Percentiles rank a stretch among this genome's conserved stretches.
Evolutionary conservation across 306 rosid species (phyloP).

Genomic region (Quercus robur): DNA sequence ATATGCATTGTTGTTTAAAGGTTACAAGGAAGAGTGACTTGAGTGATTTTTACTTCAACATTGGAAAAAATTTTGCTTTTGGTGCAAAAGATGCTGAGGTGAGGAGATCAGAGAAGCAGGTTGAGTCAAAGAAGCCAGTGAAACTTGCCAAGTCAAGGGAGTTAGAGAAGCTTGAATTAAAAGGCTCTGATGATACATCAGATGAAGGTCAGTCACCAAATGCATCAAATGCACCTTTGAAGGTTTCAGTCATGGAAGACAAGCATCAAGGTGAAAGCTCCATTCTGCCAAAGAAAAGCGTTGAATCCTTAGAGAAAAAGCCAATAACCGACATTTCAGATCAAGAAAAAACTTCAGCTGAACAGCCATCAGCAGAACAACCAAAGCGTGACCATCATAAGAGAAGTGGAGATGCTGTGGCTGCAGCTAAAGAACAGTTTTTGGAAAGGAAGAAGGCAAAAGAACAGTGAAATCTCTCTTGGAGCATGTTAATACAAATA

Average conservation of each 20-base stretch:
- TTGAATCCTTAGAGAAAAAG: conserved; percentile 24
- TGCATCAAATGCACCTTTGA: conserved; percentile 19
- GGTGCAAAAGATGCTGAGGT: conserved; percentile 54
- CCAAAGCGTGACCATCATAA: conserved; percentile 65
- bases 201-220: conserved; percentile 18
- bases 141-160: conserved; percentile 12
- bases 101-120: conserved; percentile 35
- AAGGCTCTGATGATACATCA: conserved; percentile 11
- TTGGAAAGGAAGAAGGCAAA: conserved; percentile 73
- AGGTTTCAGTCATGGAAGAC: conserved; percentile 27
- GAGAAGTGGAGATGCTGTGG: conserved; percentile 64
- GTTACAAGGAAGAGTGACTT: conserved; percentile 90
- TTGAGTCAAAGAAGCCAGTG: conserved; percentile 36
- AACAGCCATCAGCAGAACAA: conserved; percentile 14
- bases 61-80: conserved; percentile 74
- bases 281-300: conserved; percentile 18
- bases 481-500: too few species aligned
- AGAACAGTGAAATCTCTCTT: conserved; percentile 33
- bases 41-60: conserved; percentile 79
- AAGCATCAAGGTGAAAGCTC: conserved; percentile 34
- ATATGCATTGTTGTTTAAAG: conserved; percentile 28
- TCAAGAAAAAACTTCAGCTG: conserved; percentile 23
- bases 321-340: conserved; percentile 12
- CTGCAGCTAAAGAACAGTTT: conserved; percentile 81
- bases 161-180: conserved; percentile 22